Evolutionary conservation across 78 protist genomes (phyloP).

Genomic region (Dictyostelium firmibasis): DNA sequence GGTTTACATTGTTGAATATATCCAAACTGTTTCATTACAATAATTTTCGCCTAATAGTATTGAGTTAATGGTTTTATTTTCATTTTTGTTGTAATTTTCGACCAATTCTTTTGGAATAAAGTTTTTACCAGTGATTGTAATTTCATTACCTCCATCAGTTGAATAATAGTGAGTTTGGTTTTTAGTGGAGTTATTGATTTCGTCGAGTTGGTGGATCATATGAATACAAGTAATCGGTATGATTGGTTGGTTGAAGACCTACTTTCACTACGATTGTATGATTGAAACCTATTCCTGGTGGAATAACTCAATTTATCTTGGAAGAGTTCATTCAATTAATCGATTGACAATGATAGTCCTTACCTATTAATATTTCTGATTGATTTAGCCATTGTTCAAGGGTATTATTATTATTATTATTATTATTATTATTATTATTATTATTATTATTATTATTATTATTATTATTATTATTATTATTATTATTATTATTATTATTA

Average conservation of each 20-base stretch:
- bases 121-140: conserved; percentile 8
- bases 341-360: neutral
- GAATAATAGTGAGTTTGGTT: neutral
- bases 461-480: too few relatives aligned
- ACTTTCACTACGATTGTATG: neutral
- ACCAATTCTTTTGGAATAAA: conserved; percentile 30
- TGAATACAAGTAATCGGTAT: neutral
- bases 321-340: neutral
- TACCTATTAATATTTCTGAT: neutral
- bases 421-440: too few relatives aligned
- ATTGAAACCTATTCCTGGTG: conserved; percentile 55
- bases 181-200: neutral
- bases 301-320: neutral
- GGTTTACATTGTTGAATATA: neutral
- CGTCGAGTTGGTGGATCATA: neutral
- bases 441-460: too few relatives aligned
- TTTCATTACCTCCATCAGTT: neutral
- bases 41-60: neutral
- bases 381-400: neutral
- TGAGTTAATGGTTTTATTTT: neutral
- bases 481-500: too few relatives aligned
- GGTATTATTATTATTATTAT: too few relatives aligned
- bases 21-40: neutral
- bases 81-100: neutral
- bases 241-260: neutral